Evolutionary conservation across 352 stramenopile species (phyloP).

Genomic region (Phytophthora fragariae): DNA sequence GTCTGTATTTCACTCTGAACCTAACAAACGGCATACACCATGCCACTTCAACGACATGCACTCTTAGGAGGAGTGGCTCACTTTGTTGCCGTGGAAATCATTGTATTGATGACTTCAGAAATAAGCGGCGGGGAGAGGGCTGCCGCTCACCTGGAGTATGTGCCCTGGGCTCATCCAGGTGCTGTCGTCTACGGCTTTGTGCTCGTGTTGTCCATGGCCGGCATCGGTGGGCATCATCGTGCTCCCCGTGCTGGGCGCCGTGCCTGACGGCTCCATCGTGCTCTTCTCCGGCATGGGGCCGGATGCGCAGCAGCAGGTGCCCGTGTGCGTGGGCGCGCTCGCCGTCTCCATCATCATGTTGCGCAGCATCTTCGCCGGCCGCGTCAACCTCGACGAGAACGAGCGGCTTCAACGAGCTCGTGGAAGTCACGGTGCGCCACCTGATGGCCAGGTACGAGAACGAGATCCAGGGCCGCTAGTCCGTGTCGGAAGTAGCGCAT

Average conservation of each 20-base stretch:
- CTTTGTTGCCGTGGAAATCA: no score
- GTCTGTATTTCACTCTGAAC: no score
- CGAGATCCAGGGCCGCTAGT: constrained; percentile 52
- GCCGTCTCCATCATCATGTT: constrained; percentile 99
- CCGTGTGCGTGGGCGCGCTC: constrained; percentile 97
- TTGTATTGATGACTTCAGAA: no score
- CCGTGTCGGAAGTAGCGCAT: constrained; percentile 64
- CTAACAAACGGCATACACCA: no score
- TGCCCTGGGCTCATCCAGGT: no score
- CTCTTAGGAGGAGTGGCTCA: no score
- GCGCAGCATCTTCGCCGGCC: constrained; percentile 93
- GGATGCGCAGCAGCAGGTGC: constrained; percentile 95
- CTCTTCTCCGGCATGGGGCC: constrained; percentile 96
- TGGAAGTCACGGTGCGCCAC: constrained; percentile 88
- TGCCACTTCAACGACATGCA: no score
- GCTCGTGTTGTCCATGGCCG: constrained; percentile 94
- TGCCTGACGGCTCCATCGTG: constrained; percentile 98
- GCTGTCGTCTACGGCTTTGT: constrained; percentile 35
- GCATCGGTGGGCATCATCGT: constrained; percentile 97
- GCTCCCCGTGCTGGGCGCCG: constrained; percentile 96
- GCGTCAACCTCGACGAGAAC: constrained; percentile 94
- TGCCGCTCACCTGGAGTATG: no score
- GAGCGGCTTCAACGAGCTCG: constrained; percentile 95
- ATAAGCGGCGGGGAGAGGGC: no score
- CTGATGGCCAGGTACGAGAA: constrained; percentile 83